phyloP scores from a whole-genome alignment of 1,284 basidiomycete species.

The Malassezia globosa region DNA sequence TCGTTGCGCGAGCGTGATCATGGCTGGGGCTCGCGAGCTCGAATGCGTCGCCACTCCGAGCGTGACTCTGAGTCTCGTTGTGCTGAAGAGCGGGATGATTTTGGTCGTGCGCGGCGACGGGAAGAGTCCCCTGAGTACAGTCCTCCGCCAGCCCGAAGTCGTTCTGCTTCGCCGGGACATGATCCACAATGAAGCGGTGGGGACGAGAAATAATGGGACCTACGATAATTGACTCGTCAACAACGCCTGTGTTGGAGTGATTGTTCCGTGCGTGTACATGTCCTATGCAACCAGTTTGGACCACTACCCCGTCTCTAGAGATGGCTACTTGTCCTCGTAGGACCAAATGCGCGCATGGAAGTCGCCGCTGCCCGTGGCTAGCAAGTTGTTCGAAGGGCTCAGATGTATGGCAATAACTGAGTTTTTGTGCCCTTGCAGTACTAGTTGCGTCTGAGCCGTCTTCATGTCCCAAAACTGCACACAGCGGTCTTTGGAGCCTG shows the following conservation, averaged over 20 bases:
- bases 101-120: not conserved
- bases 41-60: too few relatives aligned
- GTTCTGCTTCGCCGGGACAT: not conserved
- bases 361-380: slow-evolving; percentile 79
- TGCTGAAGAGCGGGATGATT: too few relatives aligned
- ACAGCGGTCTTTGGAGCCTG: slow-evolving; percentile 77
- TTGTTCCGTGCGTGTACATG: not conserved
- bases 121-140: slow-evolving; percentile 2
- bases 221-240: too few relatives aligned
- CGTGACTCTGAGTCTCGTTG: too few relatives aligned
- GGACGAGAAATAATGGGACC: too few relatives aligned
- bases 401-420: slow-evolving; percentile 78
- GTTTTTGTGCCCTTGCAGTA: slow-evolving; percentile 81
- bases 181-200: too few relatives aligned
- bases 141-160: not conserved
- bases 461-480: slow-evolving; percentile 66
- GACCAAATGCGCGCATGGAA: slow-evolving; percentile 52
- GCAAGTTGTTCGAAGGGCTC: slow-evolving; percentile 60
- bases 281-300: not conserved
- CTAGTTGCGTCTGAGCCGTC: slow-evolving; percentile 64
- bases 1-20: slow-evolving; percentile 12
- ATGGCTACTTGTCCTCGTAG: slow-evolving; percentile 26
- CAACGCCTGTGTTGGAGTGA: not conserved
- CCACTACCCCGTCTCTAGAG: too few relatives aligned
- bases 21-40: slow-evolving; percentile 2